Conservation (phyloP, 352 stramenopile species). For the Blastocystis sp. region DNA sequence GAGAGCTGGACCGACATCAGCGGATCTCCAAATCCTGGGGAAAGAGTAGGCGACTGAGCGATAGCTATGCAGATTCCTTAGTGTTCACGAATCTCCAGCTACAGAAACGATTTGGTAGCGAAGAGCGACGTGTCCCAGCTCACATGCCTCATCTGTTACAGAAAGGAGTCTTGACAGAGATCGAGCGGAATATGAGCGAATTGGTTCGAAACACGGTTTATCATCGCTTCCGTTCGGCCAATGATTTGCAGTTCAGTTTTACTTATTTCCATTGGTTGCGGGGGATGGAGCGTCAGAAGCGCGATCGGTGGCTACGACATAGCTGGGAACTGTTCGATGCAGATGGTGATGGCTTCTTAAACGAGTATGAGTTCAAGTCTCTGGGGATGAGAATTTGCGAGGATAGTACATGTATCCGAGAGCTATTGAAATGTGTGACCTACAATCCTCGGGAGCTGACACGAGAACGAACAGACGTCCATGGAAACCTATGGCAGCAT, state of each 20-base stretch:
- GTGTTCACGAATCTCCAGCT: conserved; percentile 84
- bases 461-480: background rate
- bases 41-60: conserved; percentile 63
- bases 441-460: background rate
- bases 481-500: conserved; percentile 17
- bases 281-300: conserved; percentile 72
- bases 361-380: conserved; percentile 80
- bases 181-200: conserved; percentile 71
- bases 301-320: conserved; percentile 69
- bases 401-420: background rate
- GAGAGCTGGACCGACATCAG: too few relatives aligned
- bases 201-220: conserved; percentile 15
- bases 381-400: conserved; percentile 72
- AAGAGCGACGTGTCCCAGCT: conserved; percentile 72
- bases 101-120: conserved; percentile 77
- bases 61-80: conserved; percentile 84
- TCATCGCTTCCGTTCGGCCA: conserved; percentile 78
- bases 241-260: conserved; percentile 90
- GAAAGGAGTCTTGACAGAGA: conserved; percentile 75
- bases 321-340: conserved; percentile 81
- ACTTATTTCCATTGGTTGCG: conserved; percentile 87
- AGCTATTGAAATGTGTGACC: conserved; percentile 15
- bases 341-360: conserved; percentile 79
- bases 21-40: background rate
- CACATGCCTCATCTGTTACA: conserved; percentile 89